phyloP scores from a whole-genome alignment of 352 stramenopile genomes.

The Globisporangium canariense region DNA sequence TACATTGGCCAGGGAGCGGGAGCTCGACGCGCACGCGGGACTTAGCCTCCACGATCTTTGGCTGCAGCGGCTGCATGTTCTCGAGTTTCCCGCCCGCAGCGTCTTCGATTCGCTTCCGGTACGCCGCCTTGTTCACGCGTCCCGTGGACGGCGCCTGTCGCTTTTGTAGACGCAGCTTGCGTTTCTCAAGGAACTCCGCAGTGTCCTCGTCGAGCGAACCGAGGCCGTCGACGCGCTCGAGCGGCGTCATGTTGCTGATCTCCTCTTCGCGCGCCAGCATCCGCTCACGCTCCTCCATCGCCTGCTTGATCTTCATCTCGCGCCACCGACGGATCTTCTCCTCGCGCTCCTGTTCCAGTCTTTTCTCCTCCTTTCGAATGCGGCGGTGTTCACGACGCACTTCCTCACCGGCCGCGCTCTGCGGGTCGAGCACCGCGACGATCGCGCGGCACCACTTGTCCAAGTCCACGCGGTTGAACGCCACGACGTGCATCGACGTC shows the following conservation, averaged over 20 bases:
- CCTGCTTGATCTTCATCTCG: conserved; percentile 48
- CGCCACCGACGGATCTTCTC: conserved; percentile 73
- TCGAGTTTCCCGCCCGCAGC: conserved; percentile 74
- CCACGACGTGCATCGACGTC: conserved; percentile 57
- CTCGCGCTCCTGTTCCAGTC: conserved; percentile 46
- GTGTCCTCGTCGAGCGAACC: conserved; percentile 78
- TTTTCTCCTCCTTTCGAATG: conserved; percentile 59
- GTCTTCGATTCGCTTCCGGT: conserved; percentile 71
- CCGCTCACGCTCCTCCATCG: conserved; percentile 52
- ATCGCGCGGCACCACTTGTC: conserved; percentile 82
- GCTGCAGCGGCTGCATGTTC: conserved; percentile 66
- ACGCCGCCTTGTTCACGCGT: conserved; percentile 75
- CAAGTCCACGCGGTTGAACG: conserved; percentile 78
- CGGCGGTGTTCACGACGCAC: conserved; percentile 52
- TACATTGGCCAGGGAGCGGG: conserved; percentile 75
- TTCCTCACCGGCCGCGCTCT: conserved; percentile 55
- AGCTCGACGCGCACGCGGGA: conserved; percentile 66
- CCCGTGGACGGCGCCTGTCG: conserved; percentile 63
- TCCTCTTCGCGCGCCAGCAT: conserved; percentile 56
- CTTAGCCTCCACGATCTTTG: conserved; percentile 60
- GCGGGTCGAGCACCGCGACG: conserved; percentile 65
- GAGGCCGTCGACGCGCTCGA: conserved; percentile 60
- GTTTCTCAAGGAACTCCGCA: conserved; percentile 62
- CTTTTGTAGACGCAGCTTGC: conserved; percentile 65
- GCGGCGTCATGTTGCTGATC: conserved; percentile 75